A percentile compares a stretch with the other conserved stretches of the same genome.
Conservation (phyloP, 148 eudicot genomes). For the Rhododendron mucronatum region DNA sequence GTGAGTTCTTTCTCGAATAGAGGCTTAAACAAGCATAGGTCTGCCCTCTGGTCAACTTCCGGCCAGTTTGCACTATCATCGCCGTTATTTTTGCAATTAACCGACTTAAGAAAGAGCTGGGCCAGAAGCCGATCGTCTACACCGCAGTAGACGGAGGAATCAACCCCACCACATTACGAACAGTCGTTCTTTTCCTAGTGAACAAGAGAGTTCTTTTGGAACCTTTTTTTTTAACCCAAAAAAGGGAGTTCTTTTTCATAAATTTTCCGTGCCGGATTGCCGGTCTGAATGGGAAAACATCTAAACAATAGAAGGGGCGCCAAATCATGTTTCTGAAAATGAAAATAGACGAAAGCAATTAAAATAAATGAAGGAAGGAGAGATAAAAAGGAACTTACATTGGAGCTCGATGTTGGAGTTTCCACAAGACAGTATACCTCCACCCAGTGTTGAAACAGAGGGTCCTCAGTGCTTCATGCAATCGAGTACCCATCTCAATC, state of each 20-base stretch:
- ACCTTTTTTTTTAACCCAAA: not conserved
- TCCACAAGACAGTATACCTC: constrained; percentile 88
- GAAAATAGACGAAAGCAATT: constrained; percentile 1
- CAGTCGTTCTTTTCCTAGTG: not conserved
- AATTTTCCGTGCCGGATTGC: not conserved
- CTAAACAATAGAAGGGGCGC: not conserved
- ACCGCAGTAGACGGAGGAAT: not conserved
- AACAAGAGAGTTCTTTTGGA: not conserved
- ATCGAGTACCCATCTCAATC: constrained; percentile 56
- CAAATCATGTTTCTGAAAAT: constrained; percentile 14
- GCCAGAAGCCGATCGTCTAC: not conserved
- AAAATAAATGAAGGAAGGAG: not conserved
- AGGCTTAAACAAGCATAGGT: not conserved
- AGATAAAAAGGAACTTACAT: constrained; percentile 25
- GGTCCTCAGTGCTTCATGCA: constrained; percentile 64
- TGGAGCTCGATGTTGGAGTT: constrained; percentile 58
- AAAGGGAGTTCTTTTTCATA: not conserved
- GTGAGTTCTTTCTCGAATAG: not conserved
- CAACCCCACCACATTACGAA: not conserved
- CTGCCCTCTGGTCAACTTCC: not conserved
- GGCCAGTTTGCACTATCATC: not conserved
- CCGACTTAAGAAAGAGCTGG: not conserved
- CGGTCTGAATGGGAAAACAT: not conserved
- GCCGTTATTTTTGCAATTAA: not conserved
- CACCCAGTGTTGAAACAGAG: constrained; percentile 63